Conservation (phyloP, 805 yeast genomes). For the Candida yuanshanica region DNA sequence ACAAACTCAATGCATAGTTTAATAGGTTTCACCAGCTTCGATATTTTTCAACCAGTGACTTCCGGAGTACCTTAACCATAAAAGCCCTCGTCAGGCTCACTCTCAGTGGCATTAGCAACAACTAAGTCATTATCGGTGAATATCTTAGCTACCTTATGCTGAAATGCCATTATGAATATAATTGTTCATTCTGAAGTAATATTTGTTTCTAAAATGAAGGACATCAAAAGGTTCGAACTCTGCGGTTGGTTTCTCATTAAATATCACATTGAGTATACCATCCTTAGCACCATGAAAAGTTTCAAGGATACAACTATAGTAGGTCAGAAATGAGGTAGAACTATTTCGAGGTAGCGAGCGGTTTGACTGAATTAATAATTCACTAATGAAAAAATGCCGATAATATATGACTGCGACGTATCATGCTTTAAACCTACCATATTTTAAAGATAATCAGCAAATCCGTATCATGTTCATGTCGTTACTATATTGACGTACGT, state of each 20-base stretch:
- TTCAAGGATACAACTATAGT: too few species aligned
- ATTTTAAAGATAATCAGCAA: too few species aligned
- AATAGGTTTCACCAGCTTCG: constrained; percentile 40
- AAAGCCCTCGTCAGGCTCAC: constrained; percentile 43
- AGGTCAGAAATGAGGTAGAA: too few species aligned
- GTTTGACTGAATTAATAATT: too few species aligned
- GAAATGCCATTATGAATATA: constrained; percentile 35
- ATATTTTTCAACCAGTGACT: constrained; percentile 34
- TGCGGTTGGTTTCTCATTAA: constrained; percentile 19
- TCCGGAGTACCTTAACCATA: constrained; percentile 53
- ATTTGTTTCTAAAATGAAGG: constrained; percentile 14
- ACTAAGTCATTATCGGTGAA: constrained; percentile 47
- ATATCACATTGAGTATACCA: constrained; percentile 18
- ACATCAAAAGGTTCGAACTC: constrained; percentile 22
- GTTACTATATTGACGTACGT: too few species aligned
- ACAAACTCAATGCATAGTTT: constrained; percentile 46
- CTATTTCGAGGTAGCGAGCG: too few species aligned
- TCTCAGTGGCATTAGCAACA: constrained; percentile 51
- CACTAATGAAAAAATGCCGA: too few species aligned
- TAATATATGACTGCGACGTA: too few species aligned
- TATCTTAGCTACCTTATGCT: constrained; percentile 48
- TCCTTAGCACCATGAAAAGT: constrained; percentile 9
- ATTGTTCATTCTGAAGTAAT: constrained; percentile 13
- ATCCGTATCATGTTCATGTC: too few species aligned
- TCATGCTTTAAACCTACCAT: too few species aligned